phyloP scores from a whole-genome alignment of 1,284 basidiomycete species.

The Tetrapyrgos nigripes region DNA sequence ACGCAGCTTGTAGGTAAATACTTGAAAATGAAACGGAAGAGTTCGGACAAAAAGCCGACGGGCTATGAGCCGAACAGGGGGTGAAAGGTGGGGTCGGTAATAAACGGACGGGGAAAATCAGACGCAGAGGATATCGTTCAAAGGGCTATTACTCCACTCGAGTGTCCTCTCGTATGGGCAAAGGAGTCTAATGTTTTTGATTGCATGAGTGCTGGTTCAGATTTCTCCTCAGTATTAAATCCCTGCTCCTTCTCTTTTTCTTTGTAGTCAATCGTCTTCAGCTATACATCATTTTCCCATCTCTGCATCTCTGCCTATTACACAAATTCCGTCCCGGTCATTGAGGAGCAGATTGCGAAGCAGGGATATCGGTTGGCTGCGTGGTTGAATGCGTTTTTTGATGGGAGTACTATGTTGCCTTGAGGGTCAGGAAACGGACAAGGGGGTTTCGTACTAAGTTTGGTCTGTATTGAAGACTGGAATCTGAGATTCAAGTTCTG shows the following conservation, averaged over 20 bases:
- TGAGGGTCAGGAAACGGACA: background rate
- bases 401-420: constrained; percentile 27
- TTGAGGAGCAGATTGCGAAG: constrained; percentile 61
- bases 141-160: too few relatives aligned
- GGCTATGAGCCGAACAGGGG: too few relatives aligned
- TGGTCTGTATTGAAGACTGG: too few relatives aligned
- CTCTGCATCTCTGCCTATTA: constrained; percentile 57
- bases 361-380: constrained; percentile 60
- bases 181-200: constrained; percentile 55
- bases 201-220: constrained; percentile 55
- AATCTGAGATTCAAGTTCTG: too few relatives aligned
- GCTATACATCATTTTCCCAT: constrained; percentile 48
- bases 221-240: too few relatives aligned
- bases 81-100: too few relatives aligned
- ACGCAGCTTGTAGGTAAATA: too few relatives aligned
- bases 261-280: constrained; percentile 53
- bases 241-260: background rate
- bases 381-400: constrained; percentile 61
- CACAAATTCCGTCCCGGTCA: constrained; percentile 52
- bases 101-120: too few relatives aligned
- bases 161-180: constrained; percentile 38
- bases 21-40: too few relatives aligned
- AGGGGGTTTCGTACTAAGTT: too few relatives aligned
- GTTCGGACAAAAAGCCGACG: too few relatives aligned
- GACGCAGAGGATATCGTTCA: too few relatives aligned